Base-by-base conservation (phyloP, 805 yeast genomes). In the Pichia paraexigua region DNA sequence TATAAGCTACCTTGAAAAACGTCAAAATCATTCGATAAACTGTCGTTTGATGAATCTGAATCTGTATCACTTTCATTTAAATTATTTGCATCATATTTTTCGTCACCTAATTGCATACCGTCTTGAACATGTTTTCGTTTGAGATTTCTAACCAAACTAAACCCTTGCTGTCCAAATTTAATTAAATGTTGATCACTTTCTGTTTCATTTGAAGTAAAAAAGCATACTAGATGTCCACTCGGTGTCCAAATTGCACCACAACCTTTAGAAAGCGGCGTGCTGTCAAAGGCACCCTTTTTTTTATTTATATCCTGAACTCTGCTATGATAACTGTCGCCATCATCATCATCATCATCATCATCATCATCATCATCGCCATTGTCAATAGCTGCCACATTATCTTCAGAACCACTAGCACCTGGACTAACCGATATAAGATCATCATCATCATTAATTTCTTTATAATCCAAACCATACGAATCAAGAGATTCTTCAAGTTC, bases 211-310 rank as follows among this genome's bases (percentile, higher is more conserved):
- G 85, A 82, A 11, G 84, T 77, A 67, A 88, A 89, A 60, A 91
- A 91, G 62, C 96, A 87, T 1, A 91, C 84, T 47, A 91, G 70
- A 53, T 80, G 80, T 0, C 97, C 97, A 3, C 79, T 76, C 13
- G 80, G 76, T 0, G 95, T 75, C 96, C 97, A 91, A 1, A 80
- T 72, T 0, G 96, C 97, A 11, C 97, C 97, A 70, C 96, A 91
- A 11, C 90, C 94, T 62, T 87, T 90, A 0, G 97, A 97, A 15
- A 91, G 76, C 0, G 97, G 97, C 0, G 96, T 87, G 41, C 88
- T 83, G 62, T 88, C 95, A 60, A 82, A 77, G 5, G 73, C 60
- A 1, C 71, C 69, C 30, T 60, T 62, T 21, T 60, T 45, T 24
- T 49, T 13, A 44, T 47, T 35, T n/a, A 35, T 7, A 40, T 45